Conservation (phyloP, 2,329 filamentous ascomycete genomes). For the Diplodia corticola region DNA sequence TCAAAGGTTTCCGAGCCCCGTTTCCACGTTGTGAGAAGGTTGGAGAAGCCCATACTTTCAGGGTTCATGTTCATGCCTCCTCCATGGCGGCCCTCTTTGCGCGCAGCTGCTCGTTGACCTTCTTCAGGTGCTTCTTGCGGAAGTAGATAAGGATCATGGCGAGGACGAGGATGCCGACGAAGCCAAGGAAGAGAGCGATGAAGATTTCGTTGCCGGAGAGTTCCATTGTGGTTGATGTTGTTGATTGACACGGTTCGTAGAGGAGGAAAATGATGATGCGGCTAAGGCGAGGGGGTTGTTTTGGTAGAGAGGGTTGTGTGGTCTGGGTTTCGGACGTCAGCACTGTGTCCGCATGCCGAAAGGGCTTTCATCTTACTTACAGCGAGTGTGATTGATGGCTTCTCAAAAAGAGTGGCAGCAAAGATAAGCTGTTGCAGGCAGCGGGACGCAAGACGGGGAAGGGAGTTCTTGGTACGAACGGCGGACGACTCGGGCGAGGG, state of each 20-base stretch:
- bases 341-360: background rate
- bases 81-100: background rate
- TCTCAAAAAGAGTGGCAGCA: background rate
- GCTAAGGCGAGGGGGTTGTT: background rate
- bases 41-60: background rate
- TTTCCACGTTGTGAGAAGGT: too few species aligned
- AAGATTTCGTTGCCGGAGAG: slow-evolving; percentile 4
- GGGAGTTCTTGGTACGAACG: background rate
- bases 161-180: background rate
- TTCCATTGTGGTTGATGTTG: background rate
- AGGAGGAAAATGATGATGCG: background rate
- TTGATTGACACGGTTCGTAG: background rate
- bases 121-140: slow-evolving; percentile 2
- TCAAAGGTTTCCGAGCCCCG: background rate
- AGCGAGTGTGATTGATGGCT: background rate
- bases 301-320: background rate
- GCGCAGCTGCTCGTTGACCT: slow-evolving; percentile 1
- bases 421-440: slow-evolving; percentile 2
- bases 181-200: slow-evolving; percentile 2
- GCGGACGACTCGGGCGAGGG: background rate
- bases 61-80: background rate
- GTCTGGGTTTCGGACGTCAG: background rate
- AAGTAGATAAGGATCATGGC: slow-evolving; percentile 9
- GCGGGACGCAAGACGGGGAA: background rate
- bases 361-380: background rate